Evolutionary conservation across 306 rosid species (phyloP), one percentile per base, ranked within the genome.

Genomic region (Sicyos baderoa): DNA sequence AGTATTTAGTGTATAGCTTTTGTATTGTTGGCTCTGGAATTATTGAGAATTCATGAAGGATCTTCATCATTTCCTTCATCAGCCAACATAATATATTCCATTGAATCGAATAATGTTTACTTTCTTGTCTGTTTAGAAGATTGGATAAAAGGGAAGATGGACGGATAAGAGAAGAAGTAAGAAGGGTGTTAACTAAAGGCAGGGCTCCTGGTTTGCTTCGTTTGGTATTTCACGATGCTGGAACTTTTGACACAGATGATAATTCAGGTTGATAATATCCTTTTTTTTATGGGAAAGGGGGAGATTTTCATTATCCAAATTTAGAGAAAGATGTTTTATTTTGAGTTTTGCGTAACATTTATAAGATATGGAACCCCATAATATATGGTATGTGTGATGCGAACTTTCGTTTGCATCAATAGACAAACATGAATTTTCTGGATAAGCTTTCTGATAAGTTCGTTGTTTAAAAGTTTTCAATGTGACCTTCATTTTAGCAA

Each of bases 141-240:
- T 67, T 80, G 42, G 85, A 55, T 67, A 56, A 73, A 19, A 73
- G 64, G 49, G 83, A 82, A 72, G 81, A 83, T 84, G 73, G 76
- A 75, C 72, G 78, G 40, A 82, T 90, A 58, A 88, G 85, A 80
- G 86, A 83, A 71, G 91, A 93, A 75, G 75, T 90, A 42, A 78
- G 83, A 76, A 90, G 84, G 80, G 89, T 86, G 22, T 81, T 93
- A 68, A 80, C 96, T 0, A 90, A 81, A 70, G 87, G 76, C 61
- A 88, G 82, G 77, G 95, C 97, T 0, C 87, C 99, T 1, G 97
- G 90, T 27, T 82, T 90, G 69, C 99, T 93, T 76, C 97, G 97
- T 37, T 50, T 90, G 80, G 99, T 90, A 62, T 93, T 93, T 76
- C 99, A 90, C 21, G 97, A 90, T 73, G 96, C 99, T 0, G 99